Evolutionary conservation across 2,329 filamentous ascomycete genomes (phyloP).

Genomic region (Pezicula neosporulosa): DNA sequence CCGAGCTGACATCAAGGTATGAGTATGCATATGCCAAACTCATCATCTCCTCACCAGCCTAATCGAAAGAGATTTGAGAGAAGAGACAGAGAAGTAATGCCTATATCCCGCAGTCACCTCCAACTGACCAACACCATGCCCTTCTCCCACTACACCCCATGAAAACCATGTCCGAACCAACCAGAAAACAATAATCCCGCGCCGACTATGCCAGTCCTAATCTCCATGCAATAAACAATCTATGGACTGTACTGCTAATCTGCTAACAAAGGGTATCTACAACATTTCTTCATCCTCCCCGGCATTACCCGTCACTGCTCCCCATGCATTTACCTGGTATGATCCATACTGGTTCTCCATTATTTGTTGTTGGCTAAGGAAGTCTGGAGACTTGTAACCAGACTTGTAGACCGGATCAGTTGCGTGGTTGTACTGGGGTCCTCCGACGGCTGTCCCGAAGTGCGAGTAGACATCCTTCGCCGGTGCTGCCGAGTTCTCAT

Average conservation of each 20-base stretch:
- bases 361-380: slow-evolving; percentile 20
- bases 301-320: slow-evolving; percentile 11
- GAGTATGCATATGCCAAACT: no score
- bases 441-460: slow-evolving; percentile 37
- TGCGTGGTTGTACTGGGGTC: slow-evolving; percentile 46
- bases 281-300: slow-evolving; percentile 30
- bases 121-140: no score
- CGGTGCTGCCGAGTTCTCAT: slow-evolving; percentile 46
- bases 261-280: slow-evolving; percentile 19
- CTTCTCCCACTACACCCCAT: no score
- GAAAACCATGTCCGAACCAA: no score
- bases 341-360: slow-evolving; percentile 30
- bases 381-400: slow-evolving; percentile 16
- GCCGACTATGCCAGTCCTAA: no score
- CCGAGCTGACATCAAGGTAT: no score
- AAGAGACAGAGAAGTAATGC: no score
- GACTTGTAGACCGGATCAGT: slow-evolving; percentile 65
- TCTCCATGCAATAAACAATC: no score
- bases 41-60: no score
- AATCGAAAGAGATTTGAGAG: no score
- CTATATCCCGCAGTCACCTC: no score
- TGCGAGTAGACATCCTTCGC: slow-evolving; percentile 40
- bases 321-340: slow-evolving; percentile 17
- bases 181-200: no score
- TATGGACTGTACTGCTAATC: slow-evolving; percentile 2